Evolutionary conservation across 2,329 filamentous ascomycete genomes (phyloP), one percentile per base, ranked within the genome.

Genomic region (Phaeophleospora eucalypticola): DNA sequence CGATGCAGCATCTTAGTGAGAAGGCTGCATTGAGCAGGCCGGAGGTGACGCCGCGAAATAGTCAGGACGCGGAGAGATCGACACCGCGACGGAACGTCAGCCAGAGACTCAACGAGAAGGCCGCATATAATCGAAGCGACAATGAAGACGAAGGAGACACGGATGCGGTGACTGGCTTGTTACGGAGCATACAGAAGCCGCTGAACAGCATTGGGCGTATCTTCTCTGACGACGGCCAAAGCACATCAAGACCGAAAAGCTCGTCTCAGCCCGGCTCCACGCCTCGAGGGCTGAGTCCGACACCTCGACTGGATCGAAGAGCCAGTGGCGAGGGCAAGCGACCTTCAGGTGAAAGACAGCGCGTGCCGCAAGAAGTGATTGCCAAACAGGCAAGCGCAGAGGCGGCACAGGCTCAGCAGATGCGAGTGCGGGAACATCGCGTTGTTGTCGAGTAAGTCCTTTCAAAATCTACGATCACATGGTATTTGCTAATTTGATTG

Each of bases 201-300:
- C 75, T 98, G 10, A 89, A 84, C 45, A 94, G 88, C 1, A 95
- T 98, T 51, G 93, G 93, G 2, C 82, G 91, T 43, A 97, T 98
- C 52, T 97, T 98, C 68, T 89, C 88, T 0, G 93, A 87, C 53
- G 83, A 83, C 52, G 67, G 3, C 36, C 47, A 60, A 69, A 44
- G 61, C 63, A 49, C 45, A 56, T 65, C 61, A 21, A 56, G 52
- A 52, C 69, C 73, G 4, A 67, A 66, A 3, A 51, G 68, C n/a
- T 74, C 73, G 29, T 72, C 74, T 8, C 68, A 71, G 43, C 70
- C 73, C 21, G 71, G 69, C 2, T 71, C 67, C 27, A 73, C 75
- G 14, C 69, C 75, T 4, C 68, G 76, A 40, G 54, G 51, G 6
- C 81, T 69, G 32, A 79, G 67, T 57, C 71, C 77, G 35, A 66